phyloP scores from a whole-genome alignment of 768 basidiomycete species.

The Dioszegia aurantiaca region DNA sequence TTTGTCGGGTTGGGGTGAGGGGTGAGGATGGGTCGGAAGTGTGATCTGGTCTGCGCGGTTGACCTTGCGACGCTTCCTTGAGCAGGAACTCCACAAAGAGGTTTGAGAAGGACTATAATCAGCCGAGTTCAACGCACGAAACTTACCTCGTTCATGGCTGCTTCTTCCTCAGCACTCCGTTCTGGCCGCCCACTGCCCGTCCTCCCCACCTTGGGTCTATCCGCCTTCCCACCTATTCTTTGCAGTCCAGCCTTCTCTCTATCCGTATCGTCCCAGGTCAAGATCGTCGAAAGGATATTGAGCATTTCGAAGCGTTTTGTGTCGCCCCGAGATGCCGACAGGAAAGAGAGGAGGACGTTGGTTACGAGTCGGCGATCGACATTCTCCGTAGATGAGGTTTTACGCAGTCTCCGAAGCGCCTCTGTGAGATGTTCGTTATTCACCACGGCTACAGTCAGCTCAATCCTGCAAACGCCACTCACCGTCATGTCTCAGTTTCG shows the following conservation, averaged over 20 bases:
- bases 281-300: slow-evolving; percentile 75
- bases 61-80: slow-evolving; percentile 71
- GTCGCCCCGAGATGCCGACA: slow-evolving; percentile 85
- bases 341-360: slow-evolving; percentile 85
- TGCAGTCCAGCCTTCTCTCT: slow-evolving; percentile 86
- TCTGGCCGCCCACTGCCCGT: slow-evolving; percentile 45
- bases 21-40: neutral
- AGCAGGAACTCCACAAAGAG: slow-evolving; percentile 97
- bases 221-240: slow-evolving; percentile 53
- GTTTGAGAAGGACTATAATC: slow-evolving; percentile 81
- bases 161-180: slow-evolving; percentile 64
- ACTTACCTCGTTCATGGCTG: slow-evolving; percentile 51
- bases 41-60: slow-evolving; percentile 20
- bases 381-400: slow-evolving; percentile 75
- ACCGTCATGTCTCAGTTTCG: slow-evolving; percentile 94
- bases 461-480: slow-evolving; percentile 27
- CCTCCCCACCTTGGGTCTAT: slow-evolving; percentile 51
- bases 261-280: slow-evolving; percentile 89
- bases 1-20: slow-evolving; percentile 5
- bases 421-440: slow-evolving; percentile 97
- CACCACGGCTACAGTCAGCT: slow-evolving; percentile 66
- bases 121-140: neutral
- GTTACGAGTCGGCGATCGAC: slow-evolving; percentile 90
- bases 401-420: slow-evolving; percentile 87
- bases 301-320: slow-evolving; percentile 97